Percentiles rank a stretch among this genome's conserved stretches.
These are phyloP conservation scores for Umbilicus rupestris DNA, from an alignment of 164 flowering plant species.

Conservation along the genomic window DNA sequence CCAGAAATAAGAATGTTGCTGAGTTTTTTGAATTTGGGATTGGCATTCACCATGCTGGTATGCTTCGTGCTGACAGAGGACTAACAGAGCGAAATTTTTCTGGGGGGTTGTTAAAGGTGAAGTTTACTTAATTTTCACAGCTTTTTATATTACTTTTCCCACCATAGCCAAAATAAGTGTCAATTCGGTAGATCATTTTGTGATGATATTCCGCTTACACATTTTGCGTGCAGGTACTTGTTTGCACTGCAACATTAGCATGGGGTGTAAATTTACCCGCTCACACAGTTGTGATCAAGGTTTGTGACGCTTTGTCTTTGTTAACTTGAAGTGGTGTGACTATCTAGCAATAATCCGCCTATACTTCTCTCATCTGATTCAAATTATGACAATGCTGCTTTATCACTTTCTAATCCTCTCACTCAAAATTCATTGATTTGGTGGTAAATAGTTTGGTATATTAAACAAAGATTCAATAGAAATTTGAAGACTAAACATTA, in stretches of 20 bases:
- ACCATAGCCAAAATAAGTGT: not conserved
- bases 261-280: constrained; percentile 99
- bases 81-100: constrained; percentile 93
- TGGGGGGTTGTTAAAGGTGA: constrained; percentile 79
- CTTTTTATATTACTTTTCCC: not conserved
- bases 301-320: constrained; percentile 17
- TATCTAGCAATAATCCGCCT: too few relatives aligned
- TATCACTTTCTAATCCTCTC: not conserved
- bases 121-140: not conserved
- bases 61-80: constrained; percentile 92
- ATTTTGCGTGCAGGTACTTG: constrained; percentile 62
- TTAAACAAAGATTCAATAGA: too few relatives aligned
- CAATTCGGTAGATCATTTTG: not conserved
- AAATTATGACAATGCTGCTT: not conserved
- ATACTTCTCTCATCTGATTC: not conserved
- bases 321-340: not conserved
- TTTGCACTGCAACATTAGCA: constrained; percentile 98
- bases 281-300: constrained; percentile 99
- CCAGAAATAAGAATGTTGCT: constrained; percentile 86
- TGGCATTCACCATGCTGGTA: constrained; percentile 99
- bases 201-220: not conserved
- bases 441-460: not conserved
- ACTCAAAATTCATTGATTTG: not conserved
- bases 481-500: too few relatives aligned
- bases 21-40: constrained; percentile 65